A percentile compares a stretch with the other conserved stretches of the same genome.
phyloP scores from a whole-genome alignment of 768 basidiomycete genomes.

The Leccinellum rugosiceps region DNA sequence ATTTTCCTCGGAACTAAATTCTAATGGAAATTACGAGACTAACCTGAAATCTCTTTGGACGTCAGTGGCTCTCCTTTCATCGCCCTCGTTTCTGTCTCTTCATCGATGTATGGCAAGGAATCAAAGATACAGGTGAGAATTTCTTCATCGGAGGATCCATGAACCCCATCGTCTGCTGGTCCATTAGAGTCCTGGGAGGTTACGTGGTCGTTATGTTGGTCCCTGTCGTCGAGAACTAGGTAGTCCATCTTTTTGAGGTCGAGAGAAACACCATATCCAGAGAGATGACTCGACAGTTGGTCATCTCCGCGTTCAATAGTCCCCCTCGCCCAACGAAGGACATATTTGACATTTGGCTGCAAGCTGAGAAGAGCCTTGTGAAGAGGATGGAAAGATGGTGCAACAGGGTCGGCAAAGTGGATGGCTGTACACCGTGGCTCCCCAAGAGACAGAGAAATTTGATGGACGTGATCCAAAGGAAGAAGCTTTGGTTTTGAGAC shows the following conservation, averaged over 20 bases:
- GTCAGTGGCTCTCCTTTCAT: constrained; percentile 44
- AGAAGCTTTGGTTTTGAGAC: constrained; percentile 40
- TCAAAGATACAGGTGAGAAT: constrained; percentile 29
- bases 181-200: background rate
- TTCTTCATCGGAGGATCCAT: constrained; percentile 15
- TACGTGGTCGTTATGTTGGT: constrained; percentile 17
- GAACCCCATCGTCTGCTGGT: constrained; percentile 5
- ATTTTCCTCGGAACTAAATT: background rate
- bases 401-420: constrained; percentile 69
- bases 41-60: constrained; percentile 55
- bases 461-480: constrained; percentile 76
- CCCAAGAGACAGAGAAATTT: constrained; percentile 43
- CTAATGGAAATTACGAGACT: constrained; percentile 13
- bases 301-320: constrained; percentile 35
- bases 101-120: constrained; percentile 28
- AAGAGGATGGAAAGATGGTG: constrained; percentile 66
- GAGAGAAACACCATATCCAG: constrained; percentile 89
- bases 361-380: constrained; percentile 60
- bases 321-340: constrained; percentile 50
- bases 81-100: constrained; percentile 31
- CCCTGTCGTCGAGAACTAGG: constrained; percentile 85
- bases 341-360: constrained; percentile 59
- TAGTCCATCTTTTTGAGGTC: constrained; percentile 98
- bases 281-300: constrained; percentile 46
- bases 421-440: constrained; percentile 63